Percentiles rank a stretch among this genome's conserved stretches.
Conservation (phyloP, 2,329 filamentous ascomycete genomes). For the Cyclaneusma minus region DNA sequence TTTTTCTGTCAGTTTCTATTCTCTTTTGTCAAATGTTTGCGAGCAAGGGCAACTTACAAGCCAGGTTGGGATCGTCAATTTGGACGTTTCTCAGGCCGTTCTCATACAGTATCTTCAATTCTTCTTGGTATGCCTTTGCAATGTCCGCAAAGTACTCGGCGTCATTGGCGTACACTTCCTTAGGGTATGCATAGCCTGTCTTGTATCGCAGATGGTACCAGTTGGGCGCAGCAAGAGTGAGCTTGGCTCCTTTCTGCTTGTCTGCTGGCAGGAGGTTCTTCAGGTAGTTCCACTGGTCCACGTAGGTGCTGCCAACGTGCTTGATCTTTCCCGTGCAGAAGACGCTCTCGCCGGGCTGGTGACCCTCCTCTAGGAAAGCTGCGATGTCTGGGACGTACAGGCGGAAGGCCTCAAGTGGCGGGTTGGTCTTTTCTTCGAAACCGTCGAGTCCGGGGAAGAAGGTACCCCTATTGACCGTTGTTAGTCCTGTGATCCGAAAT, state of each 20-base stretch:
- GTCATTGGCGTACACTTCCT: constrained; percentile 32
- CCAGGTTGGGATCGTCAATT: constrained; percentile 41
- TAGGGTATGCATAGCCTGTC: constrained; percentile 33
- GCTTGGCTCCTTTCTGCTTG: constrained; percentile 48
- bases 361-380: constrained; percentile 27
- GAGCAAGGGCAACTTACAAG: constrained; percentile 31
- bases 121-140: constrained; percentile 33
- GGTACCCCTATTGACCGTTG: constrained; percentile 8
- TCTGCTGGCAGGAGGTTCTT: constrained; percentile 42
- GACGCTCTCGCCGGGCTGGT: constrained; percentile 30
- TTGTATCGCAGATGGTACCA: constrained; percentile 54
- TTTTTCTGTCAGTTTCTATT: neutral
- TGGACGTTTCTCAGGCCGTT: constrained; percentile 36
- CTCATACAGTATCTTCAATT: constrained; percentile 35
- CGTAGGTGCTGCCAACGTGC: constrained; percentile 38
- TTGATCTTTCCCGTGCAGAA: constrained; percentile 42
- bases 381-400: constrained; percentile 24
- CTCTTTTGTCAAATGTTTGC: constrained; percentile 2
- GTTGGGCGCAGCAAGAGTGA: constrained; percentile 50
- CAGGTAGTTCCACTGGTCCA: constrained; percentile 43
- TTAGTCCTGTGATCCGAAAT: constrained; percentile 8
- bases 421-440: constrained; percentile 13
- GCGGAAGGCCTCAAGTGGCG: constrained; percentile 23
- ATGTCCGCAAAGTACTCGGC: constrained; percentile 38
- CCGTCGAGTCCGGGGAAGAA: constrained; percentile 14